Conservation (phyloP, 441 rosid genomes). For the Hura crepitans region DNA sequence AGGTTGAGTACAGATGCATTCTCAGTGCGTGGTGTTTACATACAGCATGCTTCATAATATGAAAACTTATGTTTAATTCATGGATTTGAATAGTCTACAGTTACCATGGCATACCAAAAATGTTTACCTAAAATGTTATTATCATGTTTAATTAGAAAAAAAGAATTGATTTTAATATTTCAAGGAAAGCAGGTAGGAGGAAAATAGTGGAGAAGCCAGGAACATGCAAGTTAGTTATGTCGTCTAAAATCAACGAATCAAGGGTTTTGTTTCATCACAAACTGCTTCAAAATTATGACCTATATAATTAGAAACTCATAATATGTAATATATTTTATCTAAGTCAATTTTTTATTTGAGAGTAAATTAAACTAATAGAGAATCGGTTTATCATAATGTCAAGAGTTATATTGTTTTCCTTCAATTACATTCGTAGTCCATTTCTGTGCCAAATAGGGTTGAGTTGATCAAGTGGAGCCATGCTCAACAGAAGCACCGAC, state of each 20-base stretch:
- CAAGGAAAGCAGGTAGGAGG: background rate
- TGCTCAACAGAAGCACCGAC: background rate
- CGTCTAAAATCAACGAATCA: background rate
- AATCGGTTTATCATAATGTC: too few species aligned
- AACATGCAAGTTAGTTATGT: background rate
- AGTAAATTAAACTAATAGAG: background rate
- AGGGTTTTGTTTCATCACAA: background rate
- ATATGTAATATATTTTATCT: background rate
- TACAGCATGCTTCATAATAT: background rate
- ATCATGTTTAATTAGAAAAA: background rate
- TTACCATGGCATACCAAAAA: background rate
- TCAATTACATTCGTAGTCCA: background rate
- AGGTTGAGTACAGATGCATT: background rate
- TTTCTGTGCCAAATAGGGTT: background rate
- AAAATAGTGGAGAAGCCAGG: background rate
- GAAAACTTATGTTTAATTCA: background rate
- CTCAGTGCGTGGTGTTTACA: background rate
- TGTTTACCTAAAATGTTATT: background rate
- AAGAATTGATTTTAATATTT: background rate
- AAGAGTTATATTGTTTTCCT: too few species aligned
- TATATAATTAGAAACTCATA: background rate
- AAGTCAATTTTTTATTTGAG: background rate
- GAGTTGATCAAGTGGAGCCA: background rate
- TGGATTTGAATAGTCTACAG: slow-evolving; percentile 3
- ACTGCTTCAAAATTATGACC: background rate